Evolutionary conservation across 495 filamentous ascomycete species (phyloP), one percentile per base, ranked within the genome.

Genomic region (Monascus purpureus): DNA sequence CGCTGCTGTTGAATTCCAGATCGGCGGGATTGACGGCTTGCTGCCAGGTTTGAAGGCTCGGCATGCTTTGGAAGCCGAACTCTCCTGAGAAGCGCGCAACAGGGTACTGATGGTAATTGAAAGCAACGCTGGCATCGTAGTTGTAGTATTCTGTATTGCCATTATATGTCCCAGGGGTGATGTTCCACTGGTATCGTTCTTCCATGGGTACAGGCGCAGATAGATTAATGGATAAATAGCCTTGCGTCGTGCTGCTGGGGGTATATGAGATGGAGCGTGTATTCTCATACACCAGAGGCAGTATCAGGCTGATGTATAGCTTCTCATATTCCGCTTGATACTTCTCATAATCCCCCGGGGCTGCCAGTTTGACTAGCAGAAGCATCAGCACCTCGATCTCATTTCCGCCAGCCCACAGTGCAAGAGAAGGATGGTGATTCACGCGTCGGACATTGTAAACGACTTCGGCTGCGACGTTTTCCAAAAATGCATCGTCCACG

Each of bases 81-180:
- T 80, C 75, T 37, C 73, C 72, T 6, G 70, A 63, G 42, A 80
- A 78, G n/a, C 75, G 63, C 8, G 71, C 73, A 0, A 75, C 59
- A 0, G 73, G 75, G 36, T 75, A 77, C 6, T 49, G 47, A 4
- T 53, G 54, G 32, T 58, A 49, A 46, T 81, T 66, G 50, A 77
- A 79, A 0, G 72, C 63, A 13, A 64, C 40, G 6, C 36, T 42
- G 19, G 64, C 62, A 42, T 73, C 55, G 37, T 82, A 82, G 38
- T 78, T 70, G 52, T 82, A 82, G 43, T 73, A 68, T 35, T 81
- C 76, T 6, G 75, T 80, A 42, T 81, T 70, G 8, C 73, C 73
- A 42, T 81, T 79, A 22, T 77, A 67, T 3, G 54, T 52, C 1
- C 73, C 73, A 11, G 50, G 32, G 0, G 68, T 71, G 3, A 52